A percentile compares a stretch with the other conserved stretches of the same genome.
Conservation (phyloP, 2,329 filamentous ascomycete genomes). For the Sclerotinia nivalis region DNA sequence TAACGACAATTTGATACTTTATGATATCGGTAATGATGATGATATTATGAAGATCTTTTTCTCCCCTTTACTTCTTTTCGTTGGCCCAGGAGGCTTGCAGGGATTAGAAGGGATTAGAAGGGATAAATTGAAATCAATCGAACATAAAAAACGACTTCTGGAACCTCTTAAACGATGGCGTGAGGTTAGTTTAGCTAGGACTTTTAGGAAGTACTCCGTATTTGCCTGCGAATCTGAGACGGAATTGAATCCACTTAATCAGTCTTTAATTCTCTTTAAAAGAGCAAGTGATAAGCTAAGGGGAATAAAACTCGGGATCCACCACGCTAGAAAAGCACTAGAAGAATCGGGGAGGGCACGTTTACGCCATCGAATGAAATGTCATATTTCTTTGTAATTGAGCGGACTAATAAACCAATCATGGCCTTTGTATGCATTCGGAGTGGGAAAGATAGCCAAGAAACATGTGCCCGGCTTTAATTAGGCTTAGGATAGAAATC, state of each 20-base stretch:
- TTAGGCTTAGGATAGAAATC: neutral
- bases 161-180: conserved; percentile 2
- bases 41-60: neutral
- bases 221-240: conserved; percentile 3
- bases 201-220: too few relatives aligned
- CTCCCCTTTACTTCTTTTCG: neutral
- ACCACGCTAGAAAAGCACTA: conserved; percentile 18
- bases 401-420: neutral
- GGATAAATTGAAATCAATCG: neutral
- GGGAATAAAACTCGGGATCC: neutral
- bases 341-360: neutral
- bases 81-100: neutral
- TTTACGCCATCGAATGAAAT: conserved; percentile 9
- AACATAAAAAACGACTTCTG: conserved; percentile 10
- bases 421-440: neutral
- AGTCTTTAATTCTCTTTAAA: neutral
- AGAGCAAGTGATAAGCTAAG: neutral
- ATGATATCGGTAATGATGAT: neutral
- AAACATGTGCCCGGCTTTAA: neutral
- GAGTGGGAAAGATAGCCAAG: neutral
- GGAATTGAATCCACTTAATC: neutral
- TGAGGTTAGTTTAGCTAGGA: too few relatives aligned
- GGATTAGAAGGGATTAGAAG: too few relatives aligned
- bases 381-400: neutral
- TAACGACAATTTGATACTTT: neutral